phyloP scores from a whole-genome alignment of 2,329 filamentous ascomycete species.

The Clonostachys rosea region DNA sequence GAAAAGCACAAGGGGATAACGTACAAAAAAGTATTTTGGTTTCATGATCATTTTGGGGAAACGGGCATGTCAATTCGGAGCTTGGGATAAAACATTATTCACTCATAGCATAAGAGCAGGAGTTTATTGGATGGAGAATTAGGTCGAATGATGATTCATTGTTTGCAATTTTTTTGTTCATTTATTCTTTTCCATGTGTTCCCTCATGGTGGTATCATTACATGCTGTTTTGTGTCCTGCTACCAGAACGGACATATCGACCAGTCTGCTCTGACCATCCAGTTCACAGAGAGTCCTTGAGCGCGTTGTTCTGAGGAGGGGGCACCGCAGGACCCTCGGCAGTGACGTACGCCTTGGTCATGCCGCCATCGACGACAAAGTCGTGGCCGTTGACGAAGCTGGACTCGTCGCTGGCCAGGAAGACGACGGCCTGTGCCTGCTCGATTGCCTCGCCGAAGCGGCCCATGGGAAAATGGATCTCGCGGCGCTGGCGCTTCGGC shows the following conservation, averaged over 20 bases:
- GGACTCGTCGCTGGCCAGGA: constrained; percentile 82
- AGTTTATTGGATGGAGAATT: too few relatives aligned
- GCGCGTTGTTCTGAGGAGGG: constrained; percentile 57
- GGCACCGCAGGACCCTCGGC: constrained; percentile 52
- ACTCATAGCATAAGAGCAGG: too few relatives aligned
- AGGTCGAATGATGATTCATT: too few relatives aligned
- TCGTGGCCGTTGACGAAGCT: constrained; percentile 89
- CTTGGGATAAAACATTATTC: too few relatives aligned
- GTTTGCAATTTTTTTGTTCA: too few relatives aligned
- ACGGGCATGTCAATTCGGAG: too few relatives aligned
- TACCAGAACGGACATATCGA: background rate
- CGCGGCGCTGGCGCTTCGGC: constrained; percentile 74
- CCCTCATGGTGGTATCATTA: too few relatives aligned
- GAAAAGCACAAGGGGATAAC: constrained; percentile 11
- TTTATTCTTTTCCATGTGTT: too few relatives aligned
- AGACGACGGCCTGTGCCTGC: constrained; percentile 85
- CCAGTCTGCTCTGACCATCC: background rate
- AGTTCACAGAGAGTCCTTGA: constrained; percentile 33
- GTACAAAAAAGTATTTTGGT: constrained; percentile 1
- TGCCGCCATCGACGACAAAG: constrained; percentile 92
- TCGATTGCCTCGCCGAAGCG: constrained; percentile 92
- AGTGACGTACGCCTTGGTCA: constrained; percentile 87
- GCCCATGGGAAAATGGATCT: constrained; percentile 85
- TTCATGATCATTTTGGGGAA: background rate
- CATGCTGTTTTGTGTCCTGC: too few relatives aligned